phyloP scores from a whole-genome alignment of 2,329 filamentous ascomycete species.

The Penicillium expansum region DNA sequence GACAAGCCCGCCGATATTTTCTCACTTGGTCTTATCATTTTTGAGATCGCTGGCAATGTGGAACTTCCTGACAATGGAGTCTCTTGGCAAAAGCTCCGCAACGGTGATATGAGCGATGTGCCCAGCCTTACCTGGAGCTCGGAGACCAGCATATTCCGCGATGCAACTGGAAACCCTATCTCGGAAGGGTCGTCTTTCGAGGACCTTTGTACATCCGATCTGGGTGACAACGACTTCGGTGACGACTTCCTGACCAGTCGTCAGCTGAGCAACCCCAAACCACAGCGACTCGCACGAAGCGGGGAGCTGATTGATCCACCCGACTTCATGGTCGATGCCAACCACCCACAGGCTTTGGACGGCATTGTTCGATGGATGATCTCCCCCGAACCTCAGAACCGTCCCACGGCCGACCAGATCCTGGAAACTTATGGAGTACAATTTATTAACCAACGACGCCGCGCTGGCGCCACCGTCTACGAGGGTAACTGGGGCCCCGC shows the following conservation, averaged over 20 bases:
- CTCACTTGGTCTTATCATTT: slow-evolving; percentile 86
- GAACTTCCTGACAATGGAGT: slow-evolving; percentile 88
- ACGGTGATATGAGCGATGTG: slow-evolving; percentile 83
- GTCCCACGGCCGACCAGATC: slow-evolving; percentile 73
- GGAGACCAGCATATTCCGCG: slow-evolving; percentile 67
- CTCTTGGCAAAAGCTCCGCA: slow-evolving; percentile 85
- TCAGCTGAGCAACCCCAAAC: slow-evolving; percentile 25
- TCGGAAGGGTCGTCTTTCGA: slow-evolving; percentile 46
- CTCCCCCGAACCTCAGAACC: slow-evolving; percentile 65
- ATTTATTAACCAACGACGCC: slow-evolving; percentile 75
- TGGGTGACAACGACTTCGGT: slow-evolving; percentile 46
- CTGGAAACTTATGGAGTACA: slow-evolving; percentile 69
- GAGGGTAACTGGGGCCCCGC: slow-evolving; percentile 93
- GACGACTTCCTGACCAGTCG: slow-evolving; percentile 36
- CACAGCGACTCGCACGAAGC: slow-evolving; percentile 39
- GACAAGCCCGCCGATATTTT: slow-evolving; percentile 94
- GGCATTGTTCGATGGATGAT: slow-evolving; percentile 87
- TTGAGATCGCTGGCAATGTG: slow-evolving; percentile 93
- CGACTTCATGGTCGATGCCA: slow-evolving; percentile 79
- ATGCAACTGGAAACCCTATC: slow-evolving; percentile 69
- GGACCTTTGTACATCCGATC: slow-evolving; percentile 43
- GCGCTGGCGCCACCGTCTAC: slow-evolving; percentile 88
- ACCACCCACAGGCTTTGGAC: slow-evolving; percentile 73
- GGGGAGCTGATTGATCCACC: slow-evolving; percentile 69
- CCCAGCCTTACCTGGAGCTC: slow-evolving; percentile 81